These are phyloP conservation scores for Aureobasidium leucospermi DNA, from an alignment of 2,329 filamentous ascomycete species.

Conservation along the genomic window DNA sequence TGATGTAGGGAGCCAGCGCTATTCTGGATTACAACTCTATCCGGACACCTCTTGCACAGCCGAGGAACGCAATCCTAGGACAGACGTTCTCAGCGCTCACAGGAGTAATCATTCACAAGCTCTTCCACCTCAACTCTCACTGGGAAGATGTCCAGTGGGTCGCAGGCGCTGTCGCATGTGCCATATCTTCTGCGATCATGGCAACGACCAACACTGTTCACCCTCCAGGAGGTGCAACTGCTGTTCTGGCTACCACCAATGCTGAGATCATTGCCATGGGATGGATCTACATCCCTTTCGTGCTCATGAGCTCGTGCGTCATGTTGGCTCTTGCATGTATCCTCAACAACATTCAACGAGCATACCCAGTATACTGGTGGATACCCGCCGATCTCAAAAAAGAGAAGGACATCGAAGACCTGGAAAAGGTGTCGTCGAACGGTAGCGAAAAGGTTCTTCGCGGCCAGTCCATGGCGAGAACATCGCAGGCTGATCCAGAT, in stretches of 20 bases:
- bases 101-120: constrained; percentile 38
- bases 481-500: not conserved
- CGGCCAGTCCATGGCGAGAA: not conserved
- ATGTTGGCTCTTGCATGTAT: constrained; percentile 37
- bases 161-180: constrained; percentile 37
- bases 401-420: constrained; percentile 15
- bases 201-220: constrained; percentile 41
- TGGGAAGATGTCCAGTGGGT: constrained; percentile 37
- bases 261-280: constrained; percentile 35
- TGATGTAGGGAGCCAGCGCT: constrained; percentile 37
- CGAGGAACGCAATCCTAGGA: constrained; percentile 39
- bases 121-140: constrained; percentile 34
- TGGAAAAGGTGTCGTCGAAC: constrained; percentile 10
- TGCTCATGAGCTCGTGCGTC: constrained; percentile 34
- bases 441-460: not conserved
- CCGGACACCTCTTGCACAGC: constrained; percentile 40
- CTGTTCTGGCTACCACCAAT: constrained; percentile 38
- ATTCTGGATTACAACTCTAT: constrained; percentile 43
- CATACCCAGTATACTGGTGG: constrained; percentile 45
- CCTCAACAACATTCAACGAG: constrained; percentile 40
- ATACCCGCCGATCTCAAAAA: constrained; percentile 24
- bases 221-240: constrained; percentile 44
- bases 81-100: constrained; percentile 39
- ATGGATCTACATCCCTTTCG: constrained; percentile 38
- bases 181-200: constrained; percentile 38